Evolutionary conservation across 768 basidiomycete genomes (phyloP), one percentile per base, ranked within the genome.

Genomic region (Pleurotus tuber-regium): DNA sequence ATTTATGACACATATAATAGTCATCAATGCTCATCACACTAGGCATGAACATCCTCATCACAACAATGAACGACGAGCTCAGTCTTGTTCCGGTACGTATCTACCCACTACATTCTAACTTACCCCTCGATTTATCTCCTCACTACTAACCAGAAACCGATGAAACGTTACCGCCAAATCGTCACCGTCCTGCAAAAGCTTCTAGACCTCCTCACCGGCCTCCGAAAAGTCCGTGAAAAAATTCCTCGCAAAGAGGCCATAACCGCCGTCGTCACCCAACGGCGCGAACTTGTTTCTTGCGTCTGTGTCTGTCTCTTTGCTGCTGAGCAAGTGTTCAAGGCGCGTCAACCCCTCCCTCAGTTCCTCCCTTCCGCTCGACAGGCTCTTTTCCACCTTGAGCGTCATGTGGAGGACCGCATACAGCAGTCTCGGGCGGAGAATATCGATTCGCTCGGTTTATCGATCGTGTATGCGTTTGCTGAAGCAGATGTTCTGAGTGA

Each of bases 241-340:
- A 75, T 78, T 18, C 75, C 76, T 11, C 64, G 70, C 11, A 71
- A 69, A 54, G 69, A 78, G 52, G 70, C 72, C 0, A 69, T 78
- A 7, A 59, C 65, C 9, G 56, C 71, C 68, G 46, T 68, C 66
- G 50, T 65, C 59, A 39, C 67, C 4, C 58, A 77, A 57, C 63
- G 77, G 9, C 71, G 72, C 23, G 75, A 77, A 61, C 64, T 77
- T 66, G 51, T 78, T 52, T 79, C 76, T 1, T 70, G 72, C 55
- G 62, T 78, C 6, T 78, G 73, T 59, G 62, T 79, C 44, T 66
- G 68, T 2, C 63, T 79, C n/a, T 79, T 75, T 51, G 75, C 75
- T 2, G 72, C 71, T 52, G 76, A 79, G 54, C 72, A 77, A 26
- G 75, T 73, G 2, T 78, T 79, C 60, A 62, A 69, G 3, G 70